Evolutionary conservation across 441 rosid genomes (phyloP).

Genomic region (Arabidopsis hybrid): DNA sequence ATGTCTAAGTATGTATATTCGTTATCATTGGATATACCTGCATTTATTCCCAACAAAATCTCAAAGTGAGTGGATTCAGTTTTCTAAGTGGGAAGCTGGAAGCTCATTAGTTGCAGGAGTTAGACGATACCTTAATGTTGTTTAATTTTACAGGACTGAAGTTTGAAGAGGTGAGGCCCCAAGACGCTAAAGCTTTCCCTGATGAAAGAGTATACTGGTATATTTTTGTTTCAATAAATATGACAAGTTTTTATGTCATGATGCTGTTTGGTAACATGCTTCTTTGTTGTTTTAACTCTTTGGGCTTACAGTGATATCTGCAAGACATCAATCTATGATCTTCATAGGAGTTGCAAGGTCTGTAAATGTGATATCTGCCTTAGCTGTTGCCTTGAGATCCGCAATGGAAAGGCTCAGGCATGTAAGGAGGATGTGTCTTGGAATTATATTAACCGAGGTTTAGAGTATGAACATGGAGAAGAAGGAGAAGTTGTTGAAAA

Average conservation of each 20-base stretch:
- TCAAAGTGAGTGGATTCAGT: neutral
- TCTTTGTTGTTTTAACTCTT: conserved; percentile 9
- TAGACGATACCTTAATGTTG: neutral
- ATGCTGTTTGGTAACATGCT: conserved; percentile 5
- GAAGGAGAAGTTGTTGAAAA: neutral
- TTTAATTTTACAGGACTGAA: conserved; percentile 23
- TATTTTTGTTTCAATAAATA: neutral
- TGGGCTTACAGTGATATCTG: conserved; percentile 66
- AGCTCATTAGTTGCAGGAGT: neutral
- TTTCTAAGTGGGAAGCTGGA: conserved; percentile 13
- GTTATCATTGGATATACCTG: neutral
- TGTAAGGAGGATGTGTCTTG: conserved; percentile 49
- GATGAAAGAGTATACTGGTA: conserved; percentile 44
- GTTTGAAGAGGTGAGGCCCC: conserved; percentile 26
- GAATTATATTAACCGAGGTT: conserved; percentile 49
- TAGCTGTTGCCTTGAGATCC: conserved; percentile 81
- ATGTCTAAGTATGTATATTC: neutral
- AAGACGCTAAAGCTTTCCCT: neutral
- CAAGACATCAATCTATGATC: conserved; percentile 77
- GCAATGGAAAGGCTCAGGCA: conserved; percentile 61
- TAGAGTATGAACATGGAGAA: conserved; percentile 64
- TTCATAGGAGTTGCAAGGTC: conserved; percentile 74
- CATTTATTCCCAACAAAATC: conserved; percentile 10
- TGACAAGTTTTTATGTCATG: neutral
- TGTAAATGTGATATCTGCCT: conserved; percentile 83